Percentiles rank a stretch among this genome's conserved stretches.
phyloP scores from a whole-genome alignment of 2,329 filamentous ascomycete genomes.

The Trichoderma sp. region DNA sequence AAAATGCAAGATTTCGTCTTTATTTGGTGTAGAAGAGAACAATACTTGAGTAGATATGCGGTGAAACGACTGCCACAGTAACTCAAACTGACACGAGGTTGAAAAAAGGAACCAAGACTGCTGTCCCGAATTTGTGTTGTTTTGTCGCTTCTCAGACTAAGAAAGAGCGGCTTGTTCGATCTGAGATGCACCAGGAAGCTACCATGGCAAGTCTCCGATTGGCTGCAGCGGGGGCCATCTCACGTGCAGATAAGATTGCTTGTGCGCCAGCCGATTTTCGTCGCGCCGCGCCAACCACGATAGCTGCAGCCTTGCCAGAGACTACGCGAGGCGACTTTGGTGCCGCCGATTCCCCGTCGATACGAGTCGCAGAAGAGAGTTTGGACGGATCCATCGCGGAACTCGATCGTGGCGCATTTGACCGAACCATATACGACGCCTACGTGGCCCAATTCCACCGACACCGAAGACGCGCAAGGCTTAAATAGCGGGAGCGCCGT shows the following conservation, averaged over 20 bases:
- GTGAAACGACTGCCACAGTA: background rate
- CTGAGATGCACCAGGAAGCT: slow-evolving; percentile 14
- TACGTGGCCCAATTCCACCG: background rate
- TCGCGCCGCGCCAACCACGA: slow-evolving; percentile 30
- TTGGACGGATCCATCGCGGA: background rate
- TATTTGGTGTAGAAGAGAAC: background rate
- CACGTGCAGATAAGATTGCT: slow-evolving; percentile 29
- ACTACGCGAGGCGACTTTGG: slow-evolving; percentile 8
- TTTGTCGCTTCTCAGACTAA: background rate
- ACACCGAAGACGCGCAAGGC: slow-evolving; percentile 11
- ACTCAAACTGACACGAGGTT: background rate
- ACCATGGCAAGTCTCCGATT: slow-evolving; percentile 33
- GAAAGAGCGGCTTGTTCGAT: background rate
- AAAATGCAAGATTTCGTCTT: background rate
- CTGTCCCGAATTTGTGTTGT: background rate
- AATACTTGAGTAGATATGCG: background rate
- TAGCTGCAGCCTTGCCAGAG: slow-evolving; percentile 7
- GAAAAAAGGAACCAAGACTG: background rate
- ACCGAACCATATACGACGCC: background rate
- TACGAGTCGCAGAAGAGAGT: background rate
- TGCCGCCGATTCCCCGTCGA: background rate
- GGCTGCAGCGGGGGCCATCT: slow-evolving; percentile 19
- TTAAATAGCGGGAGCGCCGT: background rate
- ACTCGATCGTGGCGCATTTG: background rate
- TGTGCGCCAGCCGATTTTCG: slow-evolving; percentile 26